phyloP scores from a whole-genome alignment of 1,139 yeast species.

The Keqinozyma sinolaborantium region DNA sequence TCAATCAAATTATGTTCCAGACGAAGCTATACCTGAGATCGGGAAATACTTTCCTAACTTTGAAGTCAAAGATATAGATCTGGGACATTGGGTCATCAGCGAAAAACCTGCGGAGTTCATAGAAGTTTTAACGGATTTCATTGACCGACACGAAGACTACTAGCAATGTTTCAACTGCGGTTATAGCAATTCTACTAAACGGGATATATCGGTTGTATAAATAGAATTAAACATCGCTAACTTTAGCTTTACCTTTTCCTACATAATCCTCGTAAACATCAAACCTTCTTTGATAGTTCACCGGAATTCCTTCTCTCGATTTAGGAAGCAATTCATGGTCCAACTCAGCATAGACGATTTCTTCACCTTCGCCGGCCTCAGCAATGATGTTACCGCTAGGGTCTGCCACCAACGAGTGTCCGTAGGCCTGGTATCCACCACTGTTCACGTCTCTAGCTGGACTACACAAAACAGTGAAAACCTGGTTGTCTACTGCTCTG shows the following conservation, averaged over 20 bases:
- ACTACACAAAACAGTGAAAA: slow-evolving; percentile 76
- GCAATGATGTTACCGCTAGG: slow-evolving; percentile 79
- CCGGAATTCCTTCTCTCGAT: slow-evolving; percentile 74
- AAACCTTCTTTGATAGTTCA: slow-evolving; percentile 69
- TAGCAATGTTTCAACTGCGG: slow-evolving; percentile 2
- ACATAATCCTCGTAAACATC: slow-evolving; percentile 78
- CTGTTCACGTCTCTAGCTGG: slow-evolving; percentile 77
- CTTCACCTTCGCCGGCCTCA: slow-evolving; percentile 86
- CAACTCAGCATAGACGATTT: slow-evolving; percentile 73
- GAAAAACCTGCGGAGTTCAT: slow-evolving; percentile 75
- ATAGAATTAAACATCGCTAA: slow-evolving; percentile 34
- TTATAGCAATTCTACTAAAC: neutral
- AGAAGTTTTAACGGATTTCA: slow-evolving; percentile 52
- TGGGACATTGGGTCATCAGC: slow-evolving; percentile 91
- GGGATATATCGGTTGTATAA: neutral
- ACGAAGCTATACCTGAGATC: slow-evolving; percentile 72
- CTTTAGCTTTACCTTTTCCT: slow-evolving; percentile 36
- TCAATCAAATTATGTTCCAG: slow-evolving; percentile 76
- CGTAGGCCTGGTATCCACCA: slow-evolving; percentile 83
- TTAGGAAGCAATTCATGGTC: slow-evolving; percentile 60
- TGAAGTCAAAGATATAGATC: slow-evolving; percentile 66
- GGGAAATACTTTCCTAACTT: slow-evolving; percentile 80
- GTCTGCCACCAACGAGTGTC: slow-evolving; percentile 84
- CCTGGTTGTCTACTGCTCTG: slow-evolving; percentile 86
- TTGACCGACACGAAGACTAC: slow-evolving; percentile 53